These are phyloP conservation scores for Licmophora abbreviata DNA, from an alignment of 108 stramenopile genomes.

Conservation along the genomic window DNA sequence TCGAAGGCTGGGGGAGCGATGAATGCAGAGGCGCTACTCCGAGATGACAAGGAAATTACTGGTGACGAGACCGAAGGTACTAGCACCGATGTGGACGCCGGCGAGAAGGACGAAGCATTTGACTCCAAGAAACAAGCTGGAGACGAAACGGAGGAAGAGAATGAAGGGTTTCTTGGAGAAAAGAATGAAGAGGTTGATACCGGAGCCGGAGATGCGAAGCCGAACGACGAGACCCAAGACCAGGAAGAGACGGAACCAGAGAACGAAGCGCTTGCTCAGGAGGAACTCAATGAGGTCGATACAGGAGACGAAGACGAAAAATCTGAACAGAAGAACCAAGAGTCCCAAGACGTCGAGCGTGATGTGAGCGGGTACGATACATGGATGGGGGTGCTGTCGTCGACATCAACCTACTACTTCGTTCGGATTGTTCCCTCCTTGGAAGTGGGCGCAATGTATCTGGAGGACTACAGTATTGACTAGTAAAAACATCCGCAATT, in stretches of 20 bases:
- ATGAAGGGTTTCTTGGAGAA: not conserved
- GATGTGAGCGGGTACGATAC: slow-evolving; percentile 35
- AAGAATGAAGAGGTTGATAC: not conserved
- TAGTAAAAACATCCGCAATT: no score
- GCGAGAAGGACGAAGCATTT: no score
- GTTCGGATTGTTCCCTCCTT: slow-evolving; percentile 51
- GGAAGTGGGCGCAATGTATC: slow-evolving; percentile 36
- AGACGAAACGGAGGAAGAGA: no score
- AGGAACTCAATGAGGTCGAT: not conserved
- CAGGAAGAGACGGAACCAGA: not conserved
- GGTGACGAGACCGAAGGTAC: slow-evolving; percentile 18
- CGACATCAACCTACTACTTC: slow-evolving; percentile 35
- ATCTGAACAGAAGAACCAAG: slow-evolving; percentile 2
- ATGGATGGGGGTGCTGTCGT: slow-evolving; percentile 67
- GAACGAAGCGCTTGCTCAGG: not conserved
- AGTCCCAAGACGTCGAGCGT: slow-evolving; percentile 11
- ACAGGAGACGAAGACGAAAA: slow-evolving; percentile 6
- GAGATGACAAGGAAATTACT: slow-evolving; percentile 11
- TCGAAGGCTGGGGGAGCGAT: not conserved
- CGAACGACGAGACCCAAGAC: not conserved
- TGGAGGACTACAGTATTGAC: slow-evolving; percentile 41
- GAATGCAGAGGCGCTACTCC: slow-evolving; percentile 10
- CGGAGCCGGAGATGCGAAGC: not conserved
- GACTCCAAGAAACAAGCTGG: no score
- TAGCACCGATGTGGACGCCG: slow-evolving; percentile 18